Conservation (phyloP, 2,329 filamentous ascomycete genomes). For the Geosmithia morbida region DNA sequence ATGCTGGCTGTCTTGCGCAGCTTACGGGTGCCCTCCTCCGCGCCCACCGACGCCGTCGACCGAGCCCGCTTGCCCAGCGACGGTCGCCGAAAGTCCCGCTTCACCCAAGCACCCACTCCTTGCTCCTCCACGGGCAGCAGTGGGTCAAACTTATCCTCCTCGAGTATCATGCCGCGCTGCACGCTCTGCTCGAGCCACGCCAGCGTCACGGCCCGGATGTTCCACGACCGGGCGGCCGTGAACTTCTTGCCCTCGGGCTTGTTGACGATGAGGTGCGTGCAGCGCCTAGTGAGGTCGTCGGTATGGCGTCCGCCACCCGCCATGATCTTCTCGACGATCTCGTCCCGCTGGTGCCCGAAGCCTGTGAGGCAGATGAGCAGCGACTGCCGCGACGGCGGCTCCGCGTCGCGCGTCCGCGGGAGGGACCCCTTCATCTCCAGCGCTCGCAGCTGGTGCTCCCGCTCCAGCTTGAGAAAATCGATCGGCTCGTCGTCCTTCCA, state of each 20-base stretch:
- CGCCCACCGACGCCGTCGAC: slow-evolving; percentile 25
- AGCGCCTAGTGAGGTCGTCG: slow-evolving; percentile 70
- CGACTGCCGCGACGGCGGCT: slow-evolving; percentile 10
- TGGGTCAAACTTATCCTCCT: slow-evolving; percentile 76
- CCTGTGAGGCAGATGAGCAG: slow-evolving; percentile 42
- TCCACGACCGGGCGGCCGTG: slow-evolving; percentile 71
- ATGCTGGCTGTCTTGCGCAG: slow-evolving; percentile 76
- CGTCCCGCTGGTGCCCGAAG: slow-evolving; percentile 48
- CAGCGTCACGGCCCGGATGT: slow-evolving; percentile 61
- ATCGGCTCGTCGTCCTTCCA: slow-evolving; percentile 77
- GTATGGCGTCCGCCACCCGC: slow-evolving; percentile 71
- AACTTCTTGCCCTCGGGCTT: slow-evolving; percentile 81
- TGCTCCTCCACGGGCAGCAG: slow-evolving; percentile 53
- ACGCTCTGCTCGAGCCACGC: slow-evolving; percentile 81
- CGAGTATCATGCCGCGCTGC: slow-evolving; percentile 76
- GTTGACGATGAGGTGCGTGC: slow-evolving; percentile 77
- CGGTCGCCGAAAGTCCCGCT: slow-evolving; percentile 27
- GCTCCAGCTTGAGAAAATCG: slow-evolving; percentile 56
- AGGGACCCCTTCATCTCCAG: slow-evolving; percentile 39
- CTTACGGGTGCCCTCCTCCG: slow-evolving; percentile 57
- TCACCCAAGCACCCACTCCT: slow-evolving; percentile 62
- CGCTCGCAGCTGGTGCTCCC: slow-evolving; percentile 46
- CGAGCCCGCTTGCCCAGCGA: slow-evolving; percentile 45
- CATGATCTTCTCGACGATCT: slow-evolving; percentile 53
- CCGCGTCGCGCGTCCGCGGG: slow-evolving; percentile 6